Conservation (phyloP, 306 rosid genomes). For the Corylus heterophylla region DNA sequence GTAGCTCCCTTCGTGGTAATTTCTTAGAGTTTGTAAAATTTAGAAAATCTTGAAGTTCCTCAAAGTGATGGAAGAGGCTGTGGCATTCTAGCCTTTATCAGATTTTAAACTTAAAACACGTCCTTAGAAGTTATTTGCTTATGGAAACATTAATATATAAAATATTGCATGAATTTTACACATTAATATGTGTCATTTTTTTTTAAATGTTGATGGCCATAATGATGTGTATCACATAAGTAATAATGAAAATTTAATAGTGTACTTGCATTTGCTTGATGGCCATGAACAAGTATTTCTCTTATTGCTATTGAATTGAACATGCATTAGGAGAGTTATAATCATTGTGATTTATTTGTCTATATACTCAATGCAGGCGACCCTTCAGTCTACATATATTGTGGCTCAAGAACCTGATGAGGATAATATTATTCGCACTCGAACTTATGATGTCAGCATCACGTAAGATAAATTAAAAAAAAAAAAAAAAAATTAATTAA, state of each 20-base stretch:
- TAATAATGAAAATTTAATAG: not conserved
- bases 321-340: not conserved
- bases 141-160: not conserved
- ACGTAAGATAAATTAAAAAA: constrained; percentile 56
- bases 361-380: constrained; percentile 43
- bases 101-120: not conserved
- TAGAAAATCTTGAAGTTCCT: not conserved
- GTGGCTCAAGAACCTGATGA: constrained; percentile 91
- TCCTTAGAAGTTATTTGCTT: not conserved
- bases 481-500: not conserved
- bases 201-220: not conserved
- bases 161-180: no score
- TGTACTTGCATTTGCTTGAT: not conserved
- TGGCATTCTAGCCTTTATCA: not conserved
- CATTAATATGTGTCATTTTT: not conserved
- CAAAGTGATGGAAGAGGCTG: not conserved
- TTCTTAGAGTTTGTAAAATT: not conserved
- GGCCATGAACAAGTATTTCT: not conserved
- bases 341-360: constrained; percentile 19
- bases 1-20: not conserved
- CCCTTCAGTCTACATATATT: constrained; percentile 66
- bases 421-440: constrained; percentile 84
- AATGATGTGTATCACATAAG: not conserved
- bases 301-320: not conserved
- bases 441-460: constrained; percentile 92